Conservation (phyloP, 2,329 filamentous ascomycete species). For the Huntiella omanensis region DNA sequence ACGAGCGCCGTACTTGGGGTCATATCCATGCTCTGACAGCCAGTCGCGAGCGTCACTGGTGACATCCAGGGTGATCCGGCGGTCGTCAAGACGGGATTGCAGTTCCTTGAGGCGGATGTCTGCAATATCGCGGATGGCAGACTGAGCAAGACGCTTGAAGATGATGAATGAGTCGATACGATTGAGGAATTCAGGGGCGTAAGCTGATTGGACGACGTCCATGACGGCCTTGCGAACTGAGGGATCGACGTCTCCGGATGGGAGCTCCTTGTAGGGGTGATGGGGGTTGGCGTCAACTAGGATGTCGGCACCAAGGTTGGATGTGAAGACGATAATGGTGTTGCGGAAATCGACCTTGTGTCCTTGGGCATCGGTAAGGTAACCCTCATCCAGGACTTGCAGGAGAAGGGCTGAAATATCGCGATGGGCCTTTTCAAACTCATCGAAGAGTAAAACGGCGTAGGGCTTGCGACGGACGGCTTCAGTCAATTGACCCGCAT, state of each 20-base stretch:
- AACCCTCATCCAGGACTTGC: slow-evolving; percentile 90
- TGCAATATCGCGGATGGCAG: slow-evolving; percentile 75
- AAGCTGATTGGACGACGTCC: slow-evolving; percentile 57
- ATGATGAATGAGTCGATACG: slow-evolving; percentile 93
- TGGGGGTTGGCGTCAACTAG: slow-evolving; percentile 57
- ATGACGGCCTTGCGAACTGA: slow-evolving; percentile 65
- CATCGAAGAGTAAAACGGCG: slow-evolving; percentile 84
- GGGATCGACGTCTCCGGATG: slow-evolving; percentile 50
- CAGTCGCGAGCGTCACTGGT: slow-evolving; percentile 57
- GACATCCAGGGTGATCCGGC: slow-evolving; percentile 60
- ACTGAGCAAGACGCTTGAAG: slow-evolving; percentile 67
- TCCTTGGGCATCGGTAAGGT: slow-evolving; percentile 84
- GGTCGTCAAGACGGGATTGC: slow-evolving; percentile 64
- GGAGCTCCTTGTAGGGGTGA: slow-evolving; percentile 42
- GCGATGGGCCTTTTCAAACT: slow-evolving; percentile 92
- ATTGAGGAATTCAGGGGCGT: slow-evolving; percentile 91
- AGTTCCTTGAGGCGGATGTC: slow-evolving; percentile 79
- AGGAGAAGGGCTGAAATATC: slow-evolving; percentile 85
- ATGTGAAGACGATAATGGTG: slow-evolving; percentile 89
- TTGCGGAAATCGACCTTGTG: slow-evolving; percentile 95
- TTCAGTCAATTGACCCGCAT: slow-evolving; percentile 89
- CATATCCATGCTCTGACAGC: slow-evolving; percentile 79
- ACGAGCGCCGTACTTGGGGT: slow-evolving; percentile 76
- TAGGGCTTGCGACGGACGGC: slow-evolving; percentile 90
- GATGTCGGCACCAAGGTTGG: slow-evolving; percentile 83